phyloP scores from a whole-genome alignment of 176 grass and related monocot species.

The Avena insularis region DNA sequence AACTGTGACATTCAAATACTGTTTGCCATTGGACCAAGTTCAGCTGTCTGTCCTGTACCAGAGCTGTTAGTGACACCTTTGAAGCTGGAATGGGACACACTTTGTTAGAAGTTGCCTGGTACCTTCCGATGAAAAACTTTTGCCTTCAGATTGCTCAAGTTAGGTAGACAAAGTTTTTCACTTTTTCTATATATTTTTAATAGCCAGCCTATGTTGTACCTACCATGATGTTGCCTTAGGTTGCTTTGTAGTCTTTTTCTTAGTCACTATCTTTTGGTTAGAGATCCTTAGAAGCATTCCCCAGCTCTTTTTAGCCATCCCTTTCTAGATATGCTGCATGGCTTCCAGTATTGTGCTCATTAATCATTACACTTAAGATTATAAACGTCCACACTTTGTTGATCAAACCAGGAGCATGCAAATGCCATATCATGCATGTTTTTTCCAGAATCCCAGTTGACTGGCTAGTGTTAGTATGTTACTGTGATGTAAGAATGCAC shows the following conservation, averaged over 20 bases:
- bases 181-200: conserved; percentile 41
- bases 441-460: background rate
- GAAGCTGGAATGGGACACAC: conserved; percentile 35
- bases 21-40: conserved; percentile 21
- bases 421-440: background rate
- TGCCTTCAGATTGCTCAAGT: conserved; percentile 44
- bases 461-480: background rate
- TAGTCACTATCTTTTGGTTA: conserved; percentile 45
- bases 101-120: conserved; percentile 45
- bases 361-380: conserved; percentile 2
- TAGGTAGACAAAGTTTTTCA: conserved; percentile 42
- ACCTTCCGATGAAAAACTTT: conserved; percentile 46
- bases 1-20: conserved; percentile 20
- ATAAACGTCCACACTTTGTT: conserved; percentile 14
- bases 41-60: conserved; percentile 31
- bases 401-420: conserved; percentile 11
- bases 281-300: conserved; percentile 47
- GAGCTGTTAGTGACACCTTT: conserved; percentile 38
- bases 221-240: conserved; percentile 48
- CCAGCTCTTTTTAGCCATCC: conserved; percentile 12
- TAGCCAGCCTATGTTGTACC: conserved; percentile 38
- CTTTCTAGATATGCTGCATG: conserved; percentile 33
- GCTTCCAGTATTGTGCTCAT: conserved; percentile 27
- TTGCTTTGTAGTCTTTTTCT: conserved; percentile 48
- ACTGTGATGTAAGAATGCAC: conserved; percentile 24